Base-by-base conservation (phyloP, 768 basidiomycete species). In the Solioccasus polychromus region DNA sequence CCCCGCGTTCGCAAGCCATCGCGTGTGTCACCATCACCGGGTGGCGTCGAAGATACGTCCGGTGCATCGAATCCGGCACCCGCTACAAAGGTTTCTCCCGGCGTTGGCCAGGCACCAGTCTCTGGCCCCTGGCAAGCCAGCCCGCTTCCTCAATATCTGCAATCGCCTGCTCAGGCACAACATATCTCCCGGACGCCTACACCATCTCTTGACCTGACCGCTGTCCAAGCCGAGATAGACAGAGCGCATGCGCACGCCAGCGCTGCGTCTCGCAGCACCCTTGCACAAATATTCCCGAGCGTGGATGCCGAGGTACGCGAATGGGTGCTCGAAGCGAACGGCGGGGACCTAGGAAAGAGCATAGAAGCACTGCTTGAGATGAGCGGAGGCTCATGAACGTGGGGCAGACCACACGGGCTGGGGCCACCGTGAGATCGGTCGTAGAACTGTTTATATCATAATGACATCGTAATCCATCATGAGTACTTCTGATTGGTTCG, bases 301-400 rank as follows among this genome's bases (percentile, higher is more conserved):
- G 72, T 88, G 52, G 94, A 97, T 59, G 63, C 64, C 36, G 94
- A 94, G 64, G 80, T 96, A 25, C 77, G 92, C 32, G 88, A 92
- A 48, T 85, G 80, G 79, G 91, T 97, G 28, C 68, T 95, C 47
- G 92, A 95, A 61, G 91, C 89, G 35, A 92, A 92, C 56, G 80
- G 79, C 8, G 88, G 90, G 17, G 92, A 96, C 69, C 61, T 96
- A 46, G 92, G 92, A 32, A 80, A 79, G 75, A 93, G 90, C 60
- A 93, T 95, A 55, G 93, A 95, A 60, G 80, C 75, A 39, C 62
- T 92, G 50, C 68, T 92, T 60, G 90, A 92, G 69, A 88, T 92
- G 75, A 69, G 68, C 35, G 68, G 68, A 34, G 62, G 60, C 4
- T 52, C 57, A 19, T 64, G 37, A n/a, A 29, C 29, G 12, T 12